phyloP scores from a whole-genome alignment of 2,329 filamentous ascomycete genomes.

The Venturia nashicola region DNA sequence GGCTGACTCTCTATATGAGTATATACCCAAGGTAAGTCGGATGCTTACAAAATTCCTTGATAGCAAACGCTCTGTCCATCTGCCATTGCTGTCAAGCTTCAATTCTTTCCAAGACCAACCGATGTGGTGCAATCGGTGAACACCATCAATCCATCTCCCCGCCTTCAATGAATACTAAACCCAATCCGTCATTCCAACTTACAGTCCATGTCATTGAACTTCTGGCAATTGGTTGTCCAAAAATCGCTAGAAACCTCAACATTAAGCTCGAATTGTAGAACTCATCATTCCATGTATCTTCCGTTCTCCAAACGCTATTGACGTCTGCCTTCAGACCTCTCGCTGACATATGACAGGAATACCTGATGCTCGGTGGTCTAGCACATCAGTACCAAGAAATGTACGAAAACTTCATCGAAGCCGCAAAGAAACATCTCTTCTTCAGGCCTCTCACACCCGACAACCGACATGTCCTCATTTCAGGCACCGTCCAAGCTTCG shows the following conservation, averaged over 20 bases:
- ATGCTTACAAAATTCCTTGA: not conserved
- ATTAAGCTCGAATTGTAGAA: not conserved
- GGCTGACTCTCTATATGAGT: slow-evolving; percentile 46
- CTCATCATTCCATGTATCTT: not conserved
- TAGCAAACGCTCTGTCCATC: not conserved
- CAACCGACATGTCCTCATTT: slow-evolving; percentile 59
- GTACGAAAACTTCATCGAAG: slow-evolving; percentile 56
- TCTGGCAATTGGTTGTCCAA: not conserved
- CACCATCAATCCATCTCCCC: not conserved
- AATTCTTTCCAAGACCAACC: not conserved
- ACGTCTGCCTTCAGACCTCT: not conserved
- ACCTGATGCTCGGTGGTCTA: slow-evolving; percentile 63
- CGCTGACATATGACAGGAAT: slow-evolving; percentile 29
- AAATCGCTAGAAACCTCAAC: not conserved
- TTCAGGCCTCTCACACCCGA: slow-evolving; percentile 63
- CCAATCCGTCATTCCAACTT: not conserved
- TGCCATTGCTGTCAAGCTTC: not conserved
- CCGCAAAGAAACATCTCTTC: slow-evolving; percentile 60
- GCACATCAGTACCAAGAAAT: slow-evolving; percentile 60
- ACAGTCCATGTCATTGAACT: not conserved
- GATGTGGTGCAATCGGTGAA: not conserved
- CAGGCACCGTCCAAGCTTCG: slow-evolving; percentile 40
- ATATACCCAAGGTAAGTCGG: slow-evolving; percentile 37
- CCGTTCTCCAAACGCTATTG: not conserved
- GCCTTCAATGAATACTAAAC: not conserved